These are phyloP conservation scores for Entomophthora muscae DNA, from an alignment of 371 early-diverging fungal species.

Conservation along the genomic window DNA sequence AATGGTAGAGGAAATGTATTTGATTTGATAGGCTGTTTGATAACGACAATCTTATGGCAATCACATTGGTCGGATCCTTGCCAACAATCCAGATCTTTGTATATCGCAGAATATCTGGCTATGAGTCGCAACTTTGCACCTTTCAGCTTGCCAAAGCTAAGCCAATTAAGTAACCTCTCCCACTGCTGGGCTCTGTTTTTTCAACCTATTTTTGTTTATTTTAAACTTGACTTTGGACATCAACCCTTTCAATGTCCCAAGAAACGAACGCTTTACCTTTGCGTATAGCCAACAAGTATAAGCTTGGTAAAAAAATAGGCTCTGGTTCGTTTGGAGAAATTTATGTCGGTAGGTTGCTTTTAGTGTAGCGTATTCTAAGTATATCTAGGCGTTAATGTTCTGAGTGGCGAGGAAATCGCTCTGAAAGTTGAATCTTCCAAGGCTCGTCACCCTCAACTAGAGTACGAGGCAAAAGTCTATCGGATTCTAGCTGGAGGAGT, in stretches of 20 bases:
- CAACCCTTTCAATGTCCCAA: neutral
- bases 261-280: neutral
- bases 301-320: conserved; percentile 93
- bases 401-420: conserved; percentile 91
- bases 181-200: no score
- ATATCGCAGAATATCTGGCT: no score
- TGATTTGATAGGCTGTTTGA: no score
- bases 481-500: conserved; percentile 85
- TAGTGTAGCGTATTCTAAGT: neutral
- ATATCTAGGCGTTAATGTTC: conserved; percentile 63
- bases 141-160: no score
- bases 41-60: no score
- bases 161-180: no score
- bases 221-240: no score
- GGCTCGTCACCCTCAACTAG: conserved; percentile 91
- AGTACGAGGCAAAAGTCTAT: conserved; percentile 94
- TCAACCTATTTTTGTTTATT: no score
- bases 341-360: conserved; percentile 56
- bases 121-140: no score
- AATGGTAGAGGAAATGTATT: no score
- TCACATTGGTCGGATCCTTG: no score
- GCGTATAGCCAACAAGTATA: conserved; percentile 71
- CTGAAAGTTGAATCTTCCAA: conserved; percentile 87
- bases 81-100: no score
- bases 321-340: conserved; percentile 99